Percentiles rank a stretch among this genome's conserved stretches.
phyloP scores from a whole-genome alignment of 1,139 yeast species.

The Petasospora fabianii region DNA sequence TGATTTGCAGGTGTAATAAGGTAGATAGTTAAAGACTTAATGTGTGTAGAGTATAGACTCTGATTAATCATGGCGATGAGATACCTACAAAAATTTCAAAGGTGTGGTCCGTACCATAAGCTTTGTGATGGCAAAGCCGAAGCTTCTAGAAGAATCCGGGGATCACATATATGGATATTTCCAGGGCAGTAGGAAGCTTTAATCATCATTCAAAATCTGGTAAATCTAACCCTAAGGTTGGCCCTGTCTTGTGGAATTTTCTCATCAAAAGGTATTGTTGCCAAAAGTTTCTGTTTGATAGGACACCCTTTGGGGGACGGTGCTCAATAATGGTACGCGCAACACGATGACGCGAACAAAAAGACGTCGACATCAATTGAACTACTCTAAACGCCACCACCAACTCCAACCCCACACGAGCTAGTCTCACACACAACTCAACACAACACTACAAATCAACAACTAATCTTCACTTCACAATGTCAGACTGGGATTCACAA shows the following conservation, averaged over 20 bases:
- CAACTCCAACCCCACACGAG: background rate
- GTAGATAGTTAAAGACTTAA: background rate
- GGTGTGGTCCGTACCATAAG: conserved; percentile 6
- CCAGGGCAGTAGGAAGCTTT: no score
- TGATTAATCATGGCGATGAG: conserved; percentile 4
- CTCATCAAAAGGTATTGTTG: no score
- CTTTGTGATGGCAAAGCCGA: background rate
- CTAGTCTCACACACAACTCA: background rate
- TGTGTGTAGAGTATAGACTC: background rate
- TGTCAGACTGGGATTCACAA: conserved; percentile 84
- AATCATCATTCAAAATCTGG: no score
- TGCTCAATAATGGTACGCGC: background rate
- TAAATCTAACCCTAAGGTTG: no score
- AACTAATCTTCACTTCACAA: no score
- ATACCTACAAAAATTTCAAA: conserved; percentile 5
- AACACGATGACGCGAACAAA: conserved; percentile 1
- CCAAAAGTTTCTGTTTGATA: no score
- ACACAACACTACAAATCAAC: no score
- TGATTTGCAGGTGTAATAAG: no score
- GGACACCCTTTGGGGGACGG: no score
- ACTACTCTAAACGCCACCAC: conserved; percentile 1
- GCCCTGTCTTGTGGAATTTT: no score
- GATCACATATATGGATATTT: no score
- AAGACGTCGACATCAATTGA: conserved; percentile 1
- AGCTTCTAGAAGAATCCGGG: conserved; percentile 1